These are phyloP conservation scores for Leptosphaerulina australis DNA, from an alignment of 2,329 filamentous ascomycete genomes.

Conservation along the genomic window DNA sequence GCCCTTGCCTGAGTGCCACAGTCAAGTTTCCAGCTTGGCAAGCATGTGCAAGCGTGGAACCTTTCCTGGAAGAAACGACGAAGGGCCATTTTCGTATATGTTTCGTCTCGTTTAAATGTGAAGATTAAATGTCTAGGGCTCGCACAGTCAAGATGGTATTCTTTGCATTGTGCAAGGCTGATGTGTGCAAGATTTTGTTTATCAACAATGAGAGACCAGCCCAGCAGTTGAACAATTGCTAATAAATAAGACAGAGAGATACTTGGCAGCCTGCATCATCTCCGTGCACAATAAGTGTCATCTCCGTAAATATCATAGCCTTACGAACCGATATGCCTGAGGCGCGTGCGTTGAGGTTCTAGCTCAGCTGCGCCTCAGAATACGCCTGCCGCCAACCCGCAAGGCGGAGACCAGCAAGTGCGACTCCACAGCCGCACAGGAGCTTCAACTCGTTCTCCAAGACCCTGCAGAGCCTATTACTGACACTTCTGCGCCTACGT, in stretches of 20 bases:
- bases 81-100: slow-evolving; percentile 12
- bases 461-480: slow-evolving; percentile 26
- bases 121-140: slow-evolving; percentile 4
- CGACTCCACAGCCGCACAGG: slow-evolving; percentile 36
- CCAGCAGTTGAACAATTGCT: background rate
- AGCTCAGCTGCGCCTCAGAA: slow-evolving; percentile 31
- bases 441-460: slow-evolving; percentile 26
- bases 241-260: background rate
- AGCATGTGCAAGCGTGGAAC: slow-evolving; percentile 9
- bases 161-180: background rate
- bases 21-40: slow-evolving; percentile 11
- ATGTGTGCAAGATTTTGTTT: background rate
- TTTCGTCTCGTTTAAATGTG: slow-evolving; percentile 8
- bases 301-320: slow-evolving; percentile 19
- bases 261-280: background rate
- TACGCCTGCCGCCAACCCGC: slow-evolving; percentile 28
- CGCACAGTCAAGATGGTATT: slow-evolving; percentile 2
- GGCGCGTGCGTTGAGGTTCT: slow-evolving; percentile 15
- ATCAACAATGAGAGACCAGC: background rate
- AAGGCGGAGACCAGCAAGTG: slow-evolving; percentile 33
- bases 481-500: slow-evolving; percentile 26
- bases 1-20: background rate
- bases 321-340: slow-evolving; percentile 14
- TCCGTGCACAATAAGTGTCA: slow-evolving; percentile 10
- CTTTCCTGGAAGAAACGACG: slow-evolving; percentile 14